Conservation (phyloP, 2,329 filamentous ascomycete species). For the Annulohypoxylon truncatum region DNA sequence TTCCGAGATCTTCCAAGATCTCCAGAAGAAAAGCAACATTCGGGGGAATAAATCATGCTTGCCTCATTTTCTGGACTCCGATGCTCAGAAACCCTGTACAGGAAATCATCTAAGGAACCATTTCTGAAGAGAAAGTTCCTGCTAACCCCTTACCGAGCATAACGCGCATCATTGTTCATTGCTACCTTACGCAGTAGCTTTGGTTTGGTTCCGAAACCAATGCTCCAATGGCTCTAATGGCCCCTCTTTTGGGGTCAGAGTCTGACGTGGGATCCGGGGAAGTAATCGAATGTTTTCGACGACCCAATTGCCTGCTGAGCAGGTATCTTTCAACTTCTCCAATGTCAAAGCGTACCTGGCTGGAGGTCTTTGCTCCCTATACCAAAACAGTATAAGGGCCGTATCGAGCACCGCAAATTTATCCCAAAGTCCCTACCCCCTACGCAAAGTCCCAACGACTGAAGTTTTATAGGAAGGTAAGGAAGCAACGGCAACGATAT, state of each 20-base stretch:
- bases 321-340: neutral
- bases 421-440: neutral
- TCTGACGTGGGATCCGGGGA: slow-evolving; percentile 13
- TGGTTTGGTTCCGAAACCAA: neutral
- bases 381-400: slow-evolving; percentile 8
- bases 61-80: neutral
- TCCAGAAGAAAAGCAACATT: neutral
- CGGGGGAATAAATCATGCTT: neutral
- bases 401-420: neutral
- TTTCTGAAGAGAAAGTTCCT: neutral
- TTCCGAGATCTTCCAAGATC: neutral
- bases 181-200: neutral
- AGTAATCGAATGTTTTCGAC: slow-evolving; percentile 2
- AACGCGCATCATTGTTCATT: slow-evolving; percentile 2
- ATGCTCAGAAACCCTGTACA: neutral
- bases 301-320: slow-evolving; percentile 17
- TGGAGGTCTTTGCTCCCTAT: neutral
- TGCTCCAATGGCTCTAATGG: neutral
- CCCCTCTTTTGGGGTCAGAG: slow-evolving; percentile 6
- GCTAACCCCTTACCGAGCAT: neutral
- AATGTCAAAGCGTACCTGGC: slow-evolving; percentile 26
- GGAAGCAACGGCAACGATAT: neutral
- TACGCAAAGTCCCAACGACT: slow-evolving; percentile 1
- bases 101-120: neutral
- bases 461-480: neutral